Evolutionary conservation across 257 asterid genomes (phyloP).

Genomic region (Fraxinus excelsior): DNA sequence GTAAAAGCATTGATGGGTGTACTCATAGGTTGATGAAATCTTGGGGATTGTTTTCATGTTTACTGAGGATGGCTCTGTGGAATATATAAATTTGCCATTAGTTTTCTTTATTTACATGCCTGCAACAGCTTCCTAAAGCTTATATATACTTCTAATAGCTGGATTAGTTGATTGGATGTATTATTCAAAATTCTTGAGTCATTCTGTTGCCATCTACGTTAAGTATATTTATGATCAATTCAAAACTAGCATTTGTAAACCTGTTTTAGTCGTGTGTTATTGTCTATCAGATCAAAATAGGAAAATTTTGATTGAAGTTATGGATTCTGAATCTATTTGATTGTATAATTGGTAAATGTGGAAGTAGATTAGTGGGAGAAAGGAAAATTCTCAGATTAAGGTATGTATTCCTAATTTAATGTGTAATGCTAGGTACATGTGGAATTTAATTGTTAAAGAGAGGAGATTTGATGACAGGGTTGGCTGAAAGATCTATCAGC

Average conservation of each 20-base stretch:
- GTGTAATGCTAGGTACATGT: no score
- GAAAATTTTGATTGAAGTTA: background rate
- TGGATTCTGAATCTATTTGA: background rate
- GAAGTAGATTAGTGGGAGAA: background rate
- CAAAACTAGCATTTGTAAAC: background rate
- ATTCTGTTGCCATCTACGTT: background rate
- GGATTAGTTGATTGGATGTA: background rate
- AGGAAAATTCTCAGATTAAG: background rate
- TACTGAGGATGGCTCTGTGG: background rate
- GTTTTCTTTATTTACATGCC: background rate
- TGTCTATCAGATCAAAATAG: background rate
- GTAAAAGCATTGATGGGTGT: background rate
- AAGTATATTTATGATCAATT: background rate
- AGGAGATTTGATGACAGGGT: no score
- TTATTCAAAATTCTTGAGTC: no score
- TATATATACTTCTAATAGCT: background rate
- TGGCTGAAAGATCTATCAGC: no score
- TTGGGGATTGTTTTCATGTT: background rate
- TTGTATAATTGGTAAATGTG: background rate
- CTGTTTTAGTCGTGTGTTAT: background rate
- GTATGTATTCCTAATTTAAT: background rate
- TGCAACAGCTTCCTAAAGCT: background rate
- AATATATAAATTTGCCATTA: no score
- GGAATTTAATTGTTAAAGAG: no score
- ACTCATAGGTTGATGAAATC: background rate